These are phyloP conservation scores for Neurospora discreta DNA, from an alignment of 495 filamentous ascomycete species.

Conservation along the genomic window DNA sequence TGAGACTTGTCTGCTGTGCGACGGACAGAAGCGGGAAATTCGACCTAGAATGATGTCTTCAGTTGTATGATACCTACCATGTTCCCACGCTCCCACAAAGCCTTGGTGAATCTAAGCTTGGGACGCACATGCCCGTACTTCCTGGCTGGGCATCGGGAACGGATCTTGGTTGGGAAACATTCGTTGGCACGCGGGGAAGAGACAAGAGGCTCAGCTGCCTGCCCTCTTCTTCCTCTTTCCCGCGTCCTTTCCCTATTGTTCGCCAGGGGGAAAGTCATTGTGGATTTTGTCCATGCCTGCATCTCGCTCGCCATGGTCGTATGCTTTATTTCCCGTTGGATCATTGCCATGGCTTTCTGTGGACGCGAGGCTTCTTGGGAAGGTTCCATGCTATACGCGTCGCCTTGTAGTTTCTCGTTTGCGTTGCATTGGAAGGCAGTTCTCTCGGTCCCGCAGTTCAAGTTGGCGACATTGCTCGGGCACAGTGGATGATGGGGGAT, in stretches of 20 bases:
- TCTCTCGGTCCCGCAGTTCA: neutral
- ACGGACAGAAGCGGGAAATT: neutral
- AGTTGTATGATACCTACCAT: neutral
- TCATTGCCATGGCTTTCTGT: neutral
- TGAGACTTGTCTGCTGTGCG: neutral
- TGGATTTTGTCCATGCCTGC: too few species aligned
- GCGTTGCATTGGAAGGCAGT: neutral
- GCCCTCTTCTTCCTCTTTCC: too few species aligned
- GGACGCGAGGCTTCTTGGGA: neutral
- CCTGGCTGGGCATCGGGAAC: neutral
- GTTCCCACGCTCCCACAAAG: neutral
- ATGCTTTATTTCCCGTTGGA: neutral
- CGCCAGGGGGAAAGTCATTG: too few species aligned
- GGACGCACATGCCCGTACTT: neutral
- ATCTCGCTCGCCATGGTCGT: too few species aligned
- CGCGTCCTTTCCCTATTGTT: too few species aligned
- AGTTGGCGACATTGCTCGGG: neutral
- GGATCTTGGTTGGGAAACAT: neutral
- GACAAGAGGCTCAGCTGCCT: too few species aligned
- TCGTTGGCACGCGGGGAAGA: too few species aligned
- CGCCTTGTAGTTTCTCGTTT: neutral
- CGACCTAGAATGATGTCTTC: neutral
- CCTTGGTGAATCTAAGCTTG: neutral
- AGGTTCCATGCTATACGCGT: neutral
- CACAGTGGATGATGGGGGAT: neutral